Base-by-base conservation (phyloP, 129 eudicot species). In the Artemisia annua region DNA sequence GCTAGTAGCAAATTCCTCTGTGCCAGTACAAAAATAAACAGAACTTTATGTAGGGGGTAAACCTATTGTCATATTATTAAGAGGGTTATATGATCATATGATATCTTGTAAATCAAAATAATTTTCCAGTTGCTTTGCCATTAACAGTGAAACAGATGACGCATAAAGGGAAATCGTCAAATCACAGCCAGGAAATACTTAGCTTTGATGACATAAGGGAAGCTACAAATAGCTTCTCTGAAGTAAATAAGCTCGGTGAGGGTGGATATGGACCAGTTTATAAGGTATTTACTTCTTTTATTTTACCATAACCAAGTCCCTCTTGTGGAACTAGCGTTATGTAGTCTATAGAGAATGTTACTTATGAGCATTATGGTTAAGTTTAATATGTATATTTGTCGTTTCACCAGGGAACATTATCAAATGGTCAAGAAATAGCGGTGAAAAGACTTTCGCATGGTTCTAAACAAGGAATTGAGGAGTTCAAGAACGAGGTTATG, bases 191-290 rank as follows among this genome's bases (percentile, higher is more conserved):
- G 17, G 60, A 82, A 68, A 57, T 63, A 26, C 64, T 82, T 59
- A 82, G 80, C 67, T 82, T 85, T 58, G 54, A 51, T 63, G 74
- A 56, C 46, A 85, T 79, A 32, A 67, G 52, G 32, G 76, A 66
- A 63, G 87, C 89, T 57, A 82, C 89, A 63, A 30, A 73, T 32
- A 44, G 24, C 52, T 84, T 77, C 68, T 69, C 75, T 0, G 52
- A 48, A 43, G 59, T 32, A 65, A 77, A 51, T 58, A 84, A 81
- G 80, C 78, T 84, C n/a, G 88, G 85, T n/a, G 83, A 84, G 77
- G 83, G 88, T 14, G 88, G 88, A 20, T 84, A 66, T 60, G 88
- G 85, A 49, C 85, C 80, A 9, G 88, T 80, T 67, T 84, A 80
- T 49, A 84, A 80, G 85, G 88, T 80, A 73, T 54, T 11, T 32